A percentile compares a stretch with the other conserved stretches of the same genome.
Conservation (phyloP, 2,329 filamentous ascomycete genomes). For the Neofusicoccum ribis region DNA sequence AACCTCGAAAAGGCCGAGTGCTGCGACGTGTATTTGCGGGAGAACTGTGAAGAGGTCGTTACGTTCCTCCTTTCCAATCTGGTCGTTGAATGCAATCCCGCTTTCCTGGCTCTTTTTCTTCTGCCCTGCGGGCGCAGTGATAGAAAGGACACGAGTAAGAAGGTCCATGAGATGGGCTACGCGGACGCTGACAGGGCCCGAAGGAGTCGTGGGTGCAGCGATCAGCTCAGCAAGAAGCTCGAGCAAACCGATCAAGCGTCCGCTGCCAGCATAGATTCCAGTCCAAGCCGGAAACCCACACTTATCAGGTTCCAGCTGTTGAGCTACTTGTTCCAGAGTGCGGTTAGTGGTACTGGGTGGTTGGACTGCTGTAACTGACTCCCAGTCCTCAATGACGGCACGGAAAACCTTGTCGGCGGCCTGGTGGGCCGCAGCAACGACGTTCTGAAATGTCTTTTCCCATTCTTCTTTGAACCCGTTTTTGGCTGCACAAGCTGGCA, state of each 20-base stretch:
- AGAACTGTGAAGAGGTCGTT: slow-evolving; percentile 74
- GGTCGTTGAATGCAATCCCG: slow-evolving; percentile 57
- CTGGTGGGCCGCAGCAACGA: slow-evolving; percentile 66
- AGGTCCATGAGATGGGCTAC: slow-evolving; percentile 69
- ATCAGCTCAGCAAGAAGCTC: slow-evolving; percentile 65
- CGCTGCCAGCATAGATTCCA: slow-evolving; percentile 71
- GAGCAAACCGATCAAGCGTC: slow-evolving; percentile 68
- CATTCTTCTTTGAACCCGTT: slow-evolving; percentile 76
- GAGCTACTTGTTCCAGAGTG: slow-evolving; percentile 35
- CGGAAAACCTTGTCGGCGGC: slow-evolving; percentile 78
- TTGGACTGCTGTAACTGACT: slow-evolving; percentile 57
- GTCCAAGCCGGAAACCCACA: slow-evolving; percentile 67
- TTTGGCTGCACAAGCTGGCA: slow-evolving; percentile 81
- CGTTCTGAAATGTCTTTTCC: slow-evolving; percentile 63
- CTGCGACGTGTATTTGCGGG: slow-evolving; percentile 71
- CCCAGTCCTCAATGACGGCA: slow-evolving; percentile 78
- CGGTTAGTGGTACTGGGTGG: slow-evolving; percentile 27
- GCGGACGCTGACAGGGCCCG: slow-evolving; percentile 65
- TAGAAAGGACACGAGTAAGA: slow-evolving; percentile 67
- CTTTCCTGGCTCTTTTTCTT: slow-evolving; percentile 34
- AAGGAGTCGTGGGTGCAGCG: slow-evolving; percentile 57
- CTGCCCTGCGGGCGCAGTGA: slow-evolving; percentile 53
- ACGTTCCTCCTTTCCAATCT: slow-evolving; percentile 76
- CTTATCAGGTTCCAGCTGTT: slow-evolving; percentile 42
- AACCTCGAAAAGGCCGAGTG: slow-evolving; percentile 62